These are phyloP conservation scores for Camelina neglecta DNA, from an alignment of 345 rosid genomes.

Conservation along the genomic window DNA sequence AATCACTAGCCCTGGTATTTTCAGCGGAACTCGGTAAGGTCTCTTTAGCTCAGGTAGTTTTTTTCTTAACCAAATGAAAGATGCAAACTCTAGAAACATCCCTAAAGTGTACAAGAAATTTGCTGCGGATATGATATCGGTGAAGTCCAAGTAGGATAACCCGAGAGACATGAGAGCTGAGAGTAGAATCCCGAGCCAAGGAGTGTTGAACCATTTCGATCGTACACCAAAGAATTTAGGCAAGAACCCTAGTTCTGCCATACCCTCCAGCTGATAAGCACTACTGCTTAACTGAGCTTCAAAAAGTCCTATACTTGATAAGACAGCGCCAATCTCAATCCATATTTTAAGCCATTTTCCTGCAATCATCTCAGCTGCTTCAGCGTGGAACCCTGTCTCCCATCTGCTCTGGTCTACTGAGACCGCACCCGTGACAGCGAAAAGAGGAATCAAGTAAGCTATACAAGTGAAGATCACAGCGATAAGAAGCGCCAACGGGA, in stretches of 20 bases:
- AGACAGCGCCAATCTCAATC: constrained; percentile 74
- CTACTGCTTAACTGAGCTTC: constrained; percentile 87
- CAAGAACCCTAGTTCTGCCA: constrained; percentile 73
- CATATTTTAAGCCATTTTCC: constrained; percentile 82
- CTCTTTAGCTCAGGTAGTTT: constrained; percentile 59
- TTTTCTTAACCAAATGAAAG: constrained; percentile 68
- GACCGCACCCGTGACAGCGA: constrained; percentile 80
- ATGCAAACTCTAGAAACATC: constrained; percentile 73
- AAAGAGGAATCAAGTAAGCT: constrained; percentile 76
- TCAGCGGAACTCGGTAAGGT: constrained; percentile 67
- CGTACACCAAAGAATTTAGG: constrained; percentile 58
- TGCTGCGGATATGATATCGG: constrained; percentile 62
- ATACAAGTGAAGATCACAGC: constrained; percentile 82
- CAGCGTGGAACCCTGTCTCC: constrained; percentile 76
- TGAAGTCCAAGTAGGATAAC: constrained; percentile 59
- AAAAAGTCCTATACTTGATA: constrained; percentile 72
- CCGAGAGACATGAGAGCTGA: constrained; percentile 57
- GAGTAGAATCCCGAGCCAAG: constrained; percentile 74
- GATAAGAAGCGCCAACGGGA: constrained; percentile 63
- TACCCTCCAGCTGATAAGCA: constrained; percentile 74
- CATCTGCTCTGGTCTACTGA: constrained; percentile 62
- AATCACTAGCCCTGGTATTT: constrained; percentile 51
- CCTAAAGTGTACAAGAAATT: constrained; percentile 80
- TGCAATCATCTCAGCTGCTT: constrained; percentile 71
- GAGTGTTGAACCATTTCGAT: constrained; percentile 73